A percentile compares a stretch with the other conserved stretches of the same genome.
Conservation (phyloP, 768 basidiomycete genomes). For the Glaciozyma martinii region DNA sequence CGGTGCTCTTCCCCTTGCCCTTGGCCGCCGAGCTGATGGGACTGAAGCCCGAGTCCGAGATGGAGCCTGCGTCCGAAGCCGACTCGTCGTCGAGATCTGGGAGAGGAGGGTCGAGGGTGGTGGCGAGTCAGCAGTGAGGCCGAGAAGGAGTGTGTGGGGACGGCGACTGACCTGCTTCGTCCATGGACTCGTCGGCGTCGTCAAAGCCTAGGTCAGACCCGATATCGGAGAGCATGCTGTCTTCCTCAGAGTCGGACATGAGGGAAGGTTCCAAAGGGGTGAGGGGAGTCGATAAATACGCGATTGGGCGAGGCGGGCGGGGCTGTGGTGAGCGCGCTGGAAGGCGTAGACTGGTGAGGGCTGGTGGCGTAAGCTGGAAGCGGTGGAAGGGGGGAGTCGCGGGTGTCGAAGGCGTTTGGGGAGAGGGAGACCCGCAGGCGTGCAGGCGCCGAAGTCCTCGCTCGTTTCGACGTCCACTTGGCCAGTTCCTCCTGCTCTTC, state of each 20-base stretch:
- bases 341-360: no score
- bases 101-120: background rate
- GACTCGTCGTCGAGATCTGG: background rate
- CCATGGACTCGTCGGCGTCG: background rate
- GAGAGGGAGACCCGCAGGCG: no score
- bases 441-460: no score
- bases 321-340: no score
- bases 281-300: no score
- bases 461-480: no score
- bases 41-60: conserved; percentile 16
- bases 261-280: no score
- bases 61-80: conserved; percentile 6
- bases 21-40: conserved; percentile 11
- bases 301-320: no score
- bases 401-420: no score
- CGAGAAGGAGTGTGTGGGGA: background rate
- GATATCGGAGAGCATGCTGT: background rate
- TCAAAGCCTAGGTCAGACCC: background rate
- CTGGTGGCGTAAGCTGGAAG: no score
- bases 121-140: background rate
- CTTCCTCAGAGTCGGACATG: background rate
- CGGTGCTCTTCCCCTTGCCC: conserved; percentile 13
- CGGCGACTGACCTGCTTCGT: background rate
- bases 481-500: no score
- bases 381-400: no score